Evolutionary conservation across 169 alveolate species (phyloP).

Genomic region (Eimeria necatrix): DNA sequence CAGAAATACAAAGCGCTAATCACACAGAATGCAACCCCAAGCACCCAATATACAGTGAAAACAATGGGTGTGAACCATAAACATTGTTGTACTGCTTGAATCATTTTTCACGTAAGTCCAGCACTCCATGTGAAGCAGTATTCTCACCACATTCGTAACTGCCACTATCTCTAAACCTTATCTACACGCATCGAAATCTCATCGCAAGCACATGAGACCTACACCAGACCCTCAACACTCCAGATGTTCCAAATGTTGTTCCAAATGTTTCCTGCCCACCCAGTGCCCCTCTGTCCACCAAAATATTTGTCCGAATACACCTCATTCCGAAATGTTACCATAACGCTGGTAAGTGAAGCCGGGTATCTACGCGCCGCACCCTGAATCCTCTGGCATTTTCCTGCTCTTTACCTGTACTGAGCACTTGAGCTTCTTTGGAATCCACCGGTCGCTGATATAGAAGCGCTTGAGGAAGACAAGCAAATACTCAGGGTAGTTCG

Average conservation of each 20-base stretch:
- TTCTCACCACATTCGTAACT: too few relatives aligned
- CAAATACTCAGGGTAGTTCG: conserved; percentile 86
- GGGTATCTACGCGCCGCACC: neutral
- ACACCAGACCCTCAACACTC: neutral
- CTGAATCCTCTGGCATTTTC: neutral
- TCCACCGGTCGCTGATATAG: conserved; percentile 84
- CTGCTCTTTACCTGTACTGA: conserved; percentile 82
- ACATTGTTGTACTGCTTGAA: too few relatives aligned
- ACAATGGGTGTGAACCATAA: too few relatives aligned
- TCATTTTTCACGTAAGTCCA: too few relatives aligned
- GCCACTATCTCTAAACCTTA: too few relatives aligned
- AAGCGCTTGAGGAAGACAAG: conserved; percentile 87
- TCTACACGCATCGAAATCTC: too few relatives aligned
- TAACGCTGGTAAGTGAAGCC: neutral
- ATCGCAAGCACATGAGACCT: too few relatives aligned
- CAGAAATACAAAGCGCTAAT: neutral
- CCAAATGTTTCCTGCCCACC: neutral
- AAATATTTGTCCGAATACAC: neutral
- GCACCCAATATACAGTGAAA: too few relatives aligned
- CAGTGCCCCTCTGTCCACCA: neutral
- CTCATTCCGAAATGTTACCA: neutral
- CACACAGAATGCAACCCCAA: neutral
- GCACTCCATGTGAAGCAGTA: too few relatives aligned
- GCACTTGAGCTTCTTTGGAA: conserved; percentile 85
- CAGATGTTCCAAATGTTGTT: neutral